Base-by-base conservation (phyloP, 2,329 filamentous ascomycete species). In the Exophiala oligosperma region DNA sequence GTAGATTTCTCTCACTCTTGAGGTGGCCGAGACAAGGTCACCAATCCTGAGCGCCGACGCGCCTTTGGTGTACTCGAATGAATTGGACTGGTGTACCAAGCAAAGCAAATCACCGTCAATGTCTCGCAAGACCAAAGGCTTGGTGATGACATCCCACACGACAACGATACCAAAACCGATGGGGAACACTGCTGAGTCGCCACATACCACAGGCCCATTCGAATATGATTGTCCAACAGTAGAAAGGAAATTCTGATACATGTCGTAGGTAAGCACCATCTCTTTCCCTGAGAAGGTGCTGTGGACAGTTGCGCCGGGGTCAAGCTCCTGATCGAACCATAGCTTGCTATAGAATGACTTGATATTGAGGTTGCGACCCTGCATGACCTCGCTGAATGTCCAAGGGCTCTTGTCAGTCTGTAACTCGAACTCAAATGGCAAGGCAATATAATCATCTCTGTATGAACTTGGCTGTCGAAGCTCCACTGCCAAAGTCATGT, bases 151-250 rank as follows among this genome's bases (percentile, higher is more conserved):
- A 79, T 99, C 97, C 92, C 92, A 97, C 62, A 92, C 92, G 52
- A 95, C 89, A n/a, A 97, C 92, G 66, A 97, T 96, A 66, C 92
- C 92, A 69, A 96, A 99, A 76, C 99, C 95, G 95, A 99, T 99
- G 35, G 95, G 94, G 6, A 95, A 95, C 67, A 89, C 93, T 64
- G 97, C 90, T 62, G 90, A 87, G 80, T 97, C 97, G 66, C 92
- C 93, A 47, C 92, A 93, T 49, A 93, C 86, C 70, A 97, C 93
- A 53, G 99, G 93, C 67, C 99, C 99, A 7, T 94, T 92, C 74
- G 99, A 95, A 38, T 93, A 92, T 12, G 90, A 96, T 77, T 99
- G 99, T 64, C 95, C 93, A 65, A 99, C 94, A 46, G 94, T 93
- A 72, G 99, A 92, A 17, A 97, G 92, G 67, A 99, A 99, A 77